A percentile compares a stretch with the other conserved stretches of the same genome.
Evolutionary conservation across 176 grass and related monocot species (phyloP).

Genomic region (Oryza longistaminata): DNA sequence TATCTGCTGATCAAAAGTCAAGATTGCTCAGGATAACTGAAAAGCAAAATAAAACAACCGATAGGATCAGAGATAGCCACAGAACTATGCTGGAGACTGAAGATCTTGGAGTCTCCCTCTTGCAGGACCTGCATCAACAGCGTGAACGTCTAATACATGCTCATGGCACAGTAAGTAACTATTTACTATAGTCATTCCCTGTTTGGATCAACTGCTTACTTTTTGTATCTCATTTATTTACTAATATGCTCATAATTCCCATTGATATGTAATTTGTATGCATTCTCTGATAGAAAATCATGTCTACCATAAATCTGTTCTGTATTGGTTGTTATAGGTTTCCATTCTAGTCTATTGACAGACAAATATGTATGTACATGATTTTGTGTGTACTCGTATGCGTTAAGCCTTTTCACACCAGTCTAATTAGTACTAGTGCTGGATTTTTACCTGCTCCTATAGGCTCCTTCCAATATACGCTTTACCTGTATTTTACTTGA

Average conservation of each 20-base stretch:
- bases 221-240: slow-evolving; percentile 1
- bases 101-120: slow-evolving; percentile 92
- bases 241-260: background rate
- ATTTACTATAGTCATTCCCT: background rate
- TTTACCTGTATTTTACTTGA: background rate
- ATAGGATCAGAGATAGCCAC: slow-evolving; percentile 72
- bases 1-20: slow-evolving; percentile 78
- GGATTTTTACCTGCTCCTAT: slow-evolving; percentile 5
- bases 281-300: slow-evolving; percentile 30
- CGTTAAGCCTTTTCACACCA: background rate
- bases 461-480: slow-evolving; percentile 2
- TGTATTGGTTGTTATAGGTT: background rate
- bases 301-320: slow-evolving; percentile 14
- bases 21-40: slow-evolving; percentile 73
- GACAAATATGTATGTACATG: background rate
- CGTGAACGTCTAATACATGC: slow-evolving; percentile 82
- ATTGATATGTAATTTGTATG: background rate
- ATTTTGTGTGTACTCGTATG: background rate
- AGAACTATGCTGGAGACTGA: slow-evolving; percentile 89
- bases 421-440: background rate
- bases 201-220: slow-evolving; percentile 18
- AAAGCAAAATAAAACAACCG: slow-evolving; percentile 65
- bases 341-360: background rate
- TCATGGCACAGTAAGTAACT: slow-evolving; percentile 63
- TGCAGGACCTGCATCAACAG: slow-evolving; percentile 88